A percentile compares a stretch with the other conserved stretches of the same genome.
These are phyloP conservation scores for Cladosporium sp. DNA, from an alignment of 2,329 filamentous ascomycete species.

Conservation along the genomic window DNA sequence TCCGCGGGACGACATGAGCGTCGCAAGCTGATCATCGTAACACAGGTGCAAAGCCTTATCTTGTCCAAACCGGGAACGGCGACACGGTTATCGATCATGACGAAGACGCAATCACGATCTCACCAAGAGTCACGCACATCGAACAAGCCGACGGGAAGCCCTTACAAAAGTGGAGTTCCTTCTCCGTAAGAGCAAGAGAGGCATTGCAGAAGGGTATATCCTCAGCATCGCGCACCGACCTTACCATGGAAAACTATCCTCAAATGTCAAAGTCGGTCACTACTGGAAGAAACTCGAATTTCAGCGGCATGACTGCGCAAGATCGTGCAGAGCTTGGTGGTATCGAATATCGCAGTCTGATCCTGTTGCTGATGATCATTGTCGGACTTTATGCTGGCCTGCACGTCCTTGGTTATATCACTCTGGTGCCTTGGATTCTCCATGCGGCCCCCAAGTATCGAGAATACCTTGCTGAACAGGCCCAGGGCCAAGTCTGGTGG, in stretches of 20 bases:
- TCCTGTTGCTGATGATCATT: conserved; percentile 77
- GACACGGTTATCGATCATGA: neutral
- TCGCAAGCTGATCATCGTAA: neutral
- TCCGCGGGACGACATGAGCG: neutral
- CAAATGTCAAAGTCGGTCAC: neutral
- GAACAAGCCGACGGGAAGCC: neutral
- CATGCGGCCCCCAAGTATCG: conserved; percentile 61
- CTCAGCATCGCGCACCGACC: neutral
- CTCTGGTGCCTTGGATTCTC: conserved; percentile 77
- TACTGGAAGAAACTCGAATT: conserved; percentile 9
- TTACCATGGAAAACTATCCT: conserved; percentile 1
- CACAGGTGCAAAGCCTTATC: neutral
- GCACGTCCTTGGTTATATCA: conserved; percentile 71
- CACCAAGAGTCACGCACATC: neutral
- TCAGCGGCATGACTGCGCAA: conserved; percentile 67
- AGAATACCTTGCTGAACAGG: conserved; percentile 46
- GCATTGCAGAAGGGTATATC: neutral
- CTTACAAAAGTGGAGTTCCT: neutral
- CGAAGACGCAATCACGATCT: neutral
- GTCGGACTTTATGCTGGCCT: conserved; percentile 78
- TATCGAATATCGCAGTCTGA: conserved; percentile 92
- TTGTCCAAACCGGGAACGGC: neutral
- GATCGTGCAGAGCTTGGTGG: conserved; percentile 91
- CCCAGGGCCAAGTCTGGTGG: conserved; percentile 73
- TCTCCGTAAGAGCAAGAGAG: neutral